Base-by-base conservation (phyloP, 2,329 filamentous ascomycete species). In the Cadophora sp. region DNA sequence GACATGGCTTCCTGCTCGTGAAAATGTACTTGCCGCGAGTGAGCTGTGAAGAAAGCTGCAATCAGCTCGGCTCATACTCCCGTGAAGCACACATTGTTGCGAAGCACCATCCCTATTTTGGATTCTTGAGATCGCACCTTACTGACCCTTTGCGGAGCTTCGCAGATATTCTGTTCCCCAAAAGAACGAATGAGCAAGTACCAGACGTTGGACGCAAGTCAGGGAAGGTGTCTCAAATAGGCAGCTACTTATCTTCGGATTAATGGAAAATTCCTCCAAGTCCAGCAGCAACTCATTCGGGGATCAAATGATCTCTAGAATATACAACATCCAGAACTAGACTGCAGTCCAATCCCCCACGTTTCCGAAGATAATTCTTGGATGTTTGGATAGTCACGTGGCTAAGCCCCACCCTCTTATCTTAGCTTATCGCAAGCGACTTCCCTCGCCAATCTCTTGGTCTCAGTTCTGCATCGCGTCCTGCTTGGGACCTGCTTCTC, bases 401-500 rank as follows among this genome's bases (percentile, higher is more conserved):
- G 19, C 43, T 22, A 22, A 22, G 43, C 6, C 19, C 7, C 43
- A 14, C 8, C 22, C 19, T 48, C 43, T 48, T 48, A 48, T 48
- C 43, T 48, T 48, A 48, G 43, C 43, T 48, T 48, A 48, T 48
- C n/a, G 46, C 22, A 24, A 60, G 16, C 26, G 40, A 43, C 40
- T 34, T 34, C 8, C 1, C 22, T 62, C 60, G 60, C 60, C 34
- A 62, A 62, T 62, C 60, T 62, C 60, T 22, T 22, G 16, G 6
- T 6, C 40, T 16, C 34, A 50, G 11, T 43, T 43, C 40, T 51
- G 29, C 26, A 26, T 34, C 26, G 16, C 29, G 2, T 6, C 50
- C 11, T 53, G 19, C 37, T 29, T 27, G 24, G 59, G 60, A 62
- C 43, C 60, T 62, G 43, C 60, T 51, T 51, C 24, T 34, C 43